Evolutionary conservation across 1,284 basidiomycete species (phyloP).

Genomic region (Marasmius tenuissimus): DNA sequence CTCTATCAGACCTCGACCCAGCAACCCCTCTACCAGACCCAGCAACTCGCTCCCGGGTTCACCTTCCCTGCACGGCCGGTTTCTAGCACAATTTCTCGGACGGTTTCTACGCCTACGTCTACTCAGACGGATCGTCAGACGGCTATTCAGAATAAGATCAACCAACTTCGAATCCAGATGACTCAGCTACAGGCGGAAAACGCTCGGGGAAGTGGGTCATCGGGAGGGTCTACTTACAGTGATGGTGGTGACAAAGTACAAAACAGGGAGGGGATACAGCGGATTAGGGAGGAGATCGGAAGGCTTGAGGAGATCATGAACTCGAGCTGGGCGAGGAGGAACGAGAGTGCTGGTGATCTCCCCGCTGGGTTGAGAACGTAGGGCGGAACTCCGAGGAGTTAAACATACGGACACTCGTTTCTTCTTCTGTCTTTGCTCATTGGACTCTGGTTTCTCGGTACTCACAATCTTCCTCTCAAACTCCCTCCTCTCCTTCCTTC

Average conservation of each 20-base stretch:
- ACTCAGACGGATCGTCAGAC: background rate
- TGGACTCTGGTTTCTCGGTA: too few species aligned
- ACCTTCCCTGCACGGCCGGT: background rate
- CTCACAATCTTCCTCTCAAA: too few species aligned
- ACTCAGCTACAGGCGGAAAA: background rate
- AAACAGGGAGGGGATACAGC: background rate
- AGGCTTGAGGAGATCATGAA: slow-evolving; percentile 1
- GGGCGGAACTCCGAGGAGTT: background rate
- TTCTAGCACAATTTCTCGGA: background rate
- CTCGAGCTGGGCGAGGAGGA: background rate
- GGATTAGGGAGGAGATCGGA: background rate
- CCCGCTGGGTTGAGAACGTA: background rate
- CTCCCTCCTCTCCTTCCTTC: too few species aligned
- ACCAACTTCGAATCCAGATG: background rate
- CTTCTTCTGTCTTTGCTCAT: too few species aligned
- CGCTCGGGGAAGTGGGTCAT: background rate
- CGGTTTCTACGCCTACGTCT: background rate
- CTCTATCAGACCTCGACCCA: too few species aligned
- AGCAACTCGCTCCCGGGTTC: background rate
- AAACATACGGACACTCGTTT: too few species aligned
- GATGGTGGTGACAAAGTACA: background rate
- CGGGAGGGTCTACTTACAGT: background rate
- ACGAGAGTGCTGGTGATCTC: background rate
- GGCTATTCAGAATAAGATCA: slow-evolving; percentile 1
- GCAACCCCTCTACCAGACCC: background rate